These are phyloP conservation scores for Bonia amplexicaulis DNA, from an alignment of 176 grass and related monocot genomes.

Conservation along the genomic window DNA sequence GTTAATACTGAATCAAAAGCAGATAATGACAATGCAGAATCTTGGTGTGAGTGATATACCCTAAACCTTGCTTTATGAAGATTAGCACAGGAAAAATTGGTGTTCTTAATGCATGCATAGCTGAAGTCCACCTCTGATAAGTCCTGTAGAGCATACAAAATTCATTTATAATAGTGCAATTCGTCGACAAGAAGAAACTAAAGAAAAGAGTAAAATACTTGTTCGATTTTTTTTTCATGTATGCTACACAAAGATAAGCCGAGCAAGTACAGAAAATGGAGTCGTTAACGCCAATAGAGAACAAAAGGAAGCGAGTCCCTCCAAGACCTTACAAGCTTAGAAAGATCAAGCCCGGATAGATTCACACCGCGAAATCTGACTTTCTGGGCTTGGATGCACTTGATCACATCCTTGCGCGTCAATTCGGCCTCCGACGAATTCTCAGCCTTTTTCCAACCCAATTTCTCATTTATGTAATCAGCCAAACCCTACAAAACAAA, in stretches of 20 bases:
- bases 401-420: slow-evolving; percentile 48
- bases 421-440: slow-evolving; percentile 14
- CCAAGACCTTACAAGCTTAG: slow-evolving; percentile 69
- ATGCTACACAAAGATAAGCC: not conserved
- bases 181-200: not conserved
- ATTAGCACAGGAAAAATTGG: slow-evolving; percentile 67
- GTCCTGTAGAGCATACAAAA: slow-evolving; percentile 49
- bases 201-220: not conserved
- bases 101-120: slow-evolving; percentile 68
- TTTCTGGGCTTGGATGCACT: slow-evolving; percentile 60
- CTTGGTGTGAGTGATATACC: slow-evolving; percentile 38
- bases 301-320: not conserved
- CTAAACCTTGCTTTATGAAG: slow-evolving; percentile 88
- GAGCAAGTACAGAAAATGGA: not conserved
- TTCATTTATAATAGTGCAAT: not conserved
- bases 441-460: slow-evolving; percentile 20
- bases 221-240: not conserved
- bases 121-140: slow-evolving; percentile 84
- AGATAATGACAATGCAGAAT: not conserved
- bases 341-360: slow-evolving; percentile 80
- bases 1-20: not conserved
- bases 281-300: not conserved
- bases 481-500: slow-evolving; percentile 33
- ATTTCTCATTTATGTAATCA: slow-evolving; percentile 38
- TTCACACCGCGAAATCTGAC: slow-evolving; percentile 80